Base-by-base conservation (phyloP, 805 yeast genomes). In the Candida khao-thaluensis region DNA sequence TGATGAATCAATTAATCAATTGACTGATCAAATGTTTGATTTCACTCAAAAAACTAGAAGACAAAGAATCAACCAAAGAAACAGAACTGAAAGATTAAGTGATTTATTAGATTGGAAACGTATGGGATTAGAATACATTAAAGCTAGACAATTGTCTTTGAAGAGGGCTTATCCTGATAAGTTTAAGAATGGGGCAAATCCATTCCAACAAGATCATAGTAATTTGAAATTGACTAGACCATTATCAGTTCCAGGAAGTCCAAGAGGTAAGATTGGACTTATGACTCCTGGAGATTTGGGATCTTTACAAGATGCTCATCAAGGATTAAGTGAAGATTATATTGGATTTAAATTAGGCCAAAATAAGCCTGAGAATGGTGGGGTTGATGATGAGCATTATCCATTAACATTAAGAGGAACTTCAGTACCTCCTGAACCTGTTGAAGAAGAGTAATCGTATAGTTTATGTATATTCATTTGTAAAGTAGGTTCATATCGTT, bases 271-370 rank as follows among this genome's bases (percentile, higher is more conserved):
- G 53, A 62, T 79, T 10, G 81, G 85, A 12, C 69, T 82, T 51
- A 91, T 89, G 96, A 91, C 99, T 2, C 99, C 99, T 0, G 99
- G 99, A 27, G 99, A 91, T 60, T 74, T 91, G 47, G 99, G 98
- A n/a, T 82, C 96, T 3, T 72, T 93, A 53, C 97, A 90, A 59
- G 99, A 91, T 59, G 86, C 87, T 26, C 79, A 79, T 41, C 86
- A 85, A 53, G 71, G 78, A 2, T 67, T 81, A 42, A 70, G 71
- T 48, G 81, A 83, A 25, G 97, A 91, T 58, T 91, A 87, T 54
- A 74, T 82, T 53, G 68, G 75, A 8, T 77, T 79, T 66, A 70
- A 59, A 43, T 59, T 76, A 47, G 74, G 69, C 12, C 67, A 59
- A 22, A 68, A 56, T 22, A 75, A 69, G 22, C 72, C 69, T 18